Evolutionary conservation across 441 rosid genomes (phyloP).

Genomic region (Erodium texanum): DNA sequence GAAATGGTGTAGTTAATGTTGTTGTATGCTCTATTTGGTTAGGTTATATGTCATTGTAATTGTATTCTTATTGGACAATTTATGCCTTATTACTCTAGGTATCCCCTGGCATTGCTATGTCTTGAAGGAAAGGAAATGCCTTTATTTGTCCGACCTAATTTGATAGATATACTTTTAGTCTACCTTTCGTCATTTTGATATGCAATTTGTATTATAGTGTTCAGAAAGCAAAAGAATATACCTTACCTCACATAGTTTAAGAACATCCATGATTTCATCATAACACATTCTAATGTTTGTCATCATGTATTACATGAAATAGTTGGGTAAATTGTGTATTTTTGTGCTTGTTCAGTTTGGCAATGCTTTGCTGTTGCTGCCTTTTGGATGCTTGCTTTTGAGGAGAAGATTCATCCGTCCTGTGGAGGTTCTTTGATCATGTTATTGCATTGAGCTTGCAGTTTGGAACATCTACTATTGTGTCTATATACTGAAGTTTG

Average conservation of each 20-base stretch:
- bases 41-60: background rate
- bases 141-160: background rate
- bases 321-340: background rate
- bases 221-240: background rate
- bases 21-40: background rate
- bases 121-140: background rate
- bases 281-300: background rate
- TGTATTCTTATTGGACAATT: background rate
- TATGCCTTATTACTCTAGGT: background rate
- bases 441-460: background rate
- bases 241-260: background rate
- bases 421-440: background rate
- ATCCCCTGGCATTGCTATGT: background rate
- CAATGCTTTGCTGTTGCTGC: slow-evolving; percentile 4
- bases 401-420: background rate
- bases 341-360: background rate
- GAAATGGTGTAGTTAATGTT: no score
- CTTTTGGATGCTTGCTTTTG: slow-evolving; percentile 1
- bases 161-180: background rate
- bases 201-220: background rate
- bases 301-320: background rate
- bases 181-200: background rate
- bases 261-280: background rate
- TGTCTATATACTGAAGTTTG: background rate
- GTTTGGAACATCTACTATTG: background rate